Conservation (phyloP, 2,329 filamentous ascomycete species). For the Fusarium sp. region DNA sequence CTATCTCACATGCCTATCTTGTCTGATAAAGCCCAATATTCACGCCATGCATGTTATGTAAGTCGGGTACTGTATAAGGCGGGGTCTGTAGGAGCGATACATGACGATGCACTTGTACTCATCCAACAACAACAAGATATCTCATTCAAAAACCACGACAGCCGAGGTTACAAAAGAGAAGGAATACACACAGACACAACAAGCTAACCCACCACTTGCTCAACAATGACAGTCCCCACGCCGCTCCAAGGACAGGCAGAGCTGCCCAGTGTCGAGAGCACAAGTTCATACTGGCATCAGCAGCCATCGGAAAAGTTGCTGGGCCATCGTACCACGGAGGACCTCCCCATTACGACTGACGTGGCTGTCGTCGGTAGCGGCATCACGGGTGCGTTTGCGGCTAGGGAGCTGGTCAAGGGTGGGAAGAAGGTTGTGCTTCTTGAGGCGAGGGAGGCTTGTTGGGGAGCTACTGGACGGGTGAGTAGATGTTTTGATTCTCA, state of each 20-base stretch:
- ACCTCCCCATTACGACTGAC: slow-evolving; percentile 73
- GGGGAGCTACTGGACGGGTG: slow-evolving; percentile 85
- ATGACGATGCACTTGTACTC: background rate
- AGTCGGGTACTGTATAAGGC: background rate
- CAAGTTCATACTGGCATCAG: slow-evolving; percentile 79
- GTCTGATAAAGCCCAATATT: background rate
- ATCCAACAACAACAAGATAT: background rate
- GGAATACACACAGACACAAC: background rate
- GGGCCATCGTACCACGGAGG: slow-evolving; percentile 74
- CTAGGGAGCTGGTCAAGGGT: slow-evolving; percentile 68
- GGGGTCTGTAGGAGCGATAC: background rate
- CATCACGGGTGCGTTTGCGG: slow-evolving; percentile 80
- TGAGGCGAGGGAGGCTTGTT: slow-evolving; percentile 84
- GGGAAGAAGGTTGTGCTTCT: slow-evolving; percentile 74
- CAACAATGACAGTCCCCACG: slow-evolving; percentile 49
- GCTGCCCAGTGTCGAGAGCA: slow-evolving; percentile 72
- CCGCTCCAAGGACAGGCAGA: slow-evolving; percentile 57
- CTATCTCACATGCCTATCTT: background rate
- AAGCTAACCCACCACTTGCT: background rate
- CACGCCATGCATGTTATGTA: background rate
- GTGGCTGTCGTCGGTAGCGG: slow-evolving; percentile 81
- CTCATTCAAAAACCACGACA: background rate
- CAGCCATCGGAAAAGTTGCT: slow-evolving; percentile 73
- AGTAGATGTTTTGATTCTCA: slow-evolving; percentile 48
- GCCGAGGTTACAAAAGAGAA: background rate